These are phyloP conservation scores for Lachnellula subtilissima DNA, from an alignment of 2,329 filamentous ascomycete species.

Conservation along the genomic window DNA sequence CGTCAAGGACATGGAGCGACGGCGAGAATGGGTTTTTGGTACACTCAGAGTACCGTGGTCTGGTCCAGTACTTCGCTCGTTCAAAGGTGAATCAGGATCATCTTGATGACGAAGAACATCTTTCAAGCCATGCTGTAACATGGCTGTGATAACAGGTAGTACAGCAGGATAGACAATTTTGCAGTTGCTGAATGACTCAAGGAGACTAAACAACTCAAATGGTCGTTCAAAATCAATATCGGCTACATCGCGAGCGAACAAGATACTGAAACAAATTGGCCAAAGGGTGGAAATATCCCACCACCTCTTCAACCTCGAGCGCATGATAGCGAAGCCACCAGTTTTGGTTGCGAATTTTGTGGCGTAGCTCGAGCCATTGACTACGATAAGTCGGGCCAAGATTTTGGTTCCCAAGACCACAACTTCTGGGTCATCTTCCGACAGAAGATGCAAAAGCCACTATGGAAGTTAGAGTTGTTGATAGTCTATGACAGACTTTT, in stretches of 20 bases:
- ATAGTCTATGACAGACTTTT: slow-evolving; percentile 2
- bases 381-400: slow-evolving; percentile 74
- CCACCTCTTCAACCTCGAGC: slow-evolving; percentile 74
- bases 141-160: slow-evolving; percentile 72
- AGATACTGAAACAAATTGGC: slow-evolving; percentile 80
- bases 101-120: slow-evolving; percentile 60
- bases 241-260: slow-evolving; percentile 80
- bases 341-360: slow-evolving; percentile 87
- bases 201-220: slow-evolving; percentile 69
- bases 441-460: slow-evolving; percentile 89
- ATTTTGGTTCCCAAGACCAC: slow-evolving; percentile 79
- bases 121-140: slow-evolving; percentile 82
- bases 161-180: slow-evolving; percentile 73
- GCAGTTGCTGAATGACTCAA: slow-evolving; percentile 66
- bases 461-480: slow-evolving; percentile 38
- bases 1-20: slow-evolving; percentile 61
- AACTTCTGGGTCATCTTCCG: slow-evolving; percentile 78
- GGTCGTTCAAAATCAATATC: slow-evolving; percentile 67
- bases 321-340: slow-evolving; percentile 83
- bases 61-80: slow-evolving; percentile 22
- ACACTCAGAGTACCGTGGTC: slow-evolving; percentile 21
- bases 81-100: slow-evolving; percentile 50
- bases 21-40: slow-evolving; percentile 20
- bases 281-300: slow-evolving; percentile 84
- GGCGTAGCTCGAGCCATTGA: slow-evolving; percentile 75